phyloP scores from a whole-genome alignment of 2,329 filamentous ascomycete species.

The Cercospora citrullina region DNA sequence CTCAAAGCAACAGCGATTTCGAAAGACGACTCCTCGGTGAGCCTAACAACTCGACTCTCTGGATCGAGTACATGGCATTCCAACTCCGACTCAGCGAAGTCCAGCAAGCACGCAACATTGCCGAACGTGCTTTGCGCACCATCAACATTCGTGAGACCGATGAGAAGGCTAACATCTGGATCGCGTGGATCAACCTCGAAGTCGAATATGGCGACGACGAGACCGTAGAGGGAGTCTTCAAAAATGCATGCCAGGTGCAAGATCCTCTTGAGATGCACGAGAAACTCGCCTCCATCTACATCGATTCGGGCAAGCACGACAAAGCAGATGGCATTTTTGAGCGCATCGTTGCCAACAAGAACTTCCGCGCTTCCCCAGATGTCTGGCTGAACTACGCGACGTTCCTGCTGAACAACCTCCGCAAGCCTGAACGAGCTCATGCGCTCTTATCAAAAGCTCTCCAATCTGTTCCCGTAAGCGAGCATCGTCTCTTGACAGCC shows the following conservation, averaged over 20 bases:
- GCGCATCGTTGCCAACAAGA: slow-evolving; percentile 79
- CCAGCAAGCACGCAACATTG: slow-evolving; percentile 82
- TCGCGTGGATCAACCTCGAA: slow-evolving; percentile 90
- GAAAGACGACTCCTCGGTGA: slow-evolving; percentile 89
- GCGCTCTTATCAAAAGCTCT: slow-evolving; percentile 78
- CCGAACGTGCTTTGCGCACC: slow-evolving; percentile 83
- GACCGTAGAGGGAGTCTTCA: slow-evolving; percentile 81
- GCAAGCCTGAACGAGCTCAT: slow-evolving; percentile 71
- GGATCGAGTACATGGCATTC: slow-evolving; percentile 99
- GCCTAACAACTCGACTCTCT: slow-evolving; percentile 88
- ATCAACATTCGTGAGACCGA: slow-evolving; percentile 89
- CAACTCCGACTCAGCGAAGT: slow-evolving; percentile 90
- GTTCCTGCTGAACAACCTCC: slow-evolving; percentile 77
- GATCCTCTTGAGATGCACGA: slow-evolving; percentile 88
- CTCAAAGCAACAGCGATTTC: slow-evolving; percentile 87
- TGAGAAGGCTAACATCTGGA: slow-evolving; percentile 95
- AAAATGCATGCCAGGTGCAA: slow-evolving; percentile 89
- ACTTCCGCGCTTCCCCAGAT: slow-evolving; percentile 70
- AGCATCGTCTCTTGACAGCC: slow-evolving; percentile 73
- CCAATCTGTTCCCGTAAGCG: slow-evolving; percentile 72
- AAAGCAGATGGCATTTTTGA: slow-evolving; percentile 90
- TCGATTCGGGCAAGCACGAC: slow-evolving; percentile 80
- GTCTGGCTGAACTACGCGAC: slow-evolving; percentile 95
- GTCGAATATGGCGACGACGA: slow-evolving; percentile 79
- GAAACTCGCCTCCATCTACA: slow-evolving; percentile 89